Percentiles rank a stretch among this genome's conserved stretches.
These are phyloP conservation scores for Senna tora DNA, from an alignment of 306 rosid species.

Conservation along the genomic window DNA sequence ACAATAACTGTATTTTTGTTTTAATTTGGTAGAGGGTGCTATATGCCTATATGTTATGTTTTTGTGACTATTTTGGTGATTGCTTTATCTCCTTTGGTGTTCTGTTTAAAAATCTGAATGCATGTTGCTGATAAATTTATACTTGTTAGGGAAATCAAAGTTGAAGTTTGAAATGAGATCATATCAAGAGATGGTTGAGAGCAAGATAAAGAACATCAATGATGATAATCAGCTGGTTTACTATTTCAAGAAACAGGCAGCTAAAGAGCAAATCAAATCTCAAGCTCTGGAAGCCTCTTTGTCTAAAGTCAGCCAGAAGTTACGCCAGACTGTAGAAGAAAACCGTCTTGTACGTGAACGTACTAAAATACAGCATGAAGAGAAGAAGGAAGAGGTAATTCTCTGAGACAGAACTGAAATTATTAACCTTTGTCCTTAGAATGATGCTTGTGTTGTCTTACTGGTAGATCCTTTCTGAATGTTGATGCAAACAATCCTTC, in stretches of 20 bases:
- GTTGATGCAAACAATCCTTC: not conserved
- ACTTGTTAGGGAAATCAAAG: constrained; percentile 41
- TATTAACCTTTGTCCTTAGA: constrained; percentile 3
- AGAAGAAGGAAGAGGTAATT: constrained; percentile 58
- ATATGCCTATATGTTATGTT: not conserved
- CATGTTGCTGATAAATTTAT: constrained; percentile 13
- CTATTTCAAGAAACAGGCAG: constrained; percentile 42
- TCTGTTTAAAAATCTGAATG: constrained; percentile 9
- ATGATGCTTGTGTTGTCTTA: constrained; percentile 21
- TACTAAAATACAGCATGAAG: constrained; percentile 42
- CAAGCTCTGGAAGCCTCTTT: constrained; percentile 42
- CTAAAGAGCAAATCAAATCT: constrained; percentile 46
- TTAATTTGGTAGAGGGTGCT: constrained; percentile 1
- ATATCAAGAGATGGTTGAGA: constrained; percentile 56
- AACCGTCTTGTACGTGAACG: constrained; percentile 47
- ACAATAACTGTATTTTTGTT: not conserved
- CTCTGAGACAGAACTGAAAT: constrained; percentile 5
- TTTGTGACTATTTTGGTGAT: not conserved
- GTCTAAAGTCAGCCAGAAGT: constrained; percentile 44
- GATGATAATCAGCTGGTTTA: constrained; percentile 47
- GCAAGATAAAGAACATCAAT: constrained; percentile 48
- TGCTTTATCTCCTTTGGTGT: not conserved
- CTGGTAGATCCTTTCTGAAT: not conserved
- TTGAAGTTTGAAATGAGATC: constrained; percentile 53
- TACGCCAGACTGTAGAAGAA: constrained; percentile 43